Conservation (phyloP, 345 rosid genomes). For the Odontarrhena argentea region DNA sequence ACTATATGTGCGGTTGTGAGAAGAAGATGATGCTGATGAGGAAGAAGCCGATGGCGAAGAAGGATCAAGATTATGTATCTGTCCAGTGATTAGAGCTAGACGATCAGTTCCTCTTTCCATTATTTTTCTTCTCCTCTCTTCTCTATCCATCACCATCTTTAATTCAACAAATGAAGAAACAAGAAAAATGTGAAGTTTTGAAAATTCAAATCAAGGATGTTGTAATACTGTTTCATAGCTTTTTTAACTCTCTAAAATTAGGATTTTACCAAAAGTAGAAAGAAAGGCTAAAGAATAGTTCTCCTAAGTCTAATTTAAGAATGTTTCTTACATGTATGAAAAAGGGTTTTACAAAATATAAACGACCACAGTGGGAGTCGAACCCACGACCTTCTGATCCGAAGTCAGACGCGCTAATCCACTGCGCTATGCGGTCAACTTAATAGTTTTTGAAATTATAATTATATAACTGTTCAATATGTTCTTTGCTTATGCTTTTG, state of each 20-base stretch:
- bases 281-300: constrained; percentile 38
- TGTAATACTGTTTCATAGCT: constrained; percentile 14
- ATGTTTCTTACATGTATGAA: background rate
- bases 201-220: background rate
- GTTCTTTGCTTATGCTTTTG: no score
- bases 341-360: background rate
- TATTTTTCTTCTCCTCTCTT: constrained; percentile 54
- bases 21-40: constrained; percentile 22
- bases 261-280: constrained; percentile 10
- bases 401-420: constrained; percentile 99
- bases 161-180: constrained; percentile 9
- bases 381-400: constrained; percentile 99
- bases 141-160: constrained; percentile 40
- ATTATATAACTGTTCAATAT: no score
- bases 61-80: constrained; percentile 39
- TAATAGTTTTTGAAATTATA: no score
- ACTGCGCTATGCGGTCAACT: constrained; percentile 89
- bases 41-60: constrained; percentile 37
- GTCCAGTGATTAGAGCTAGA: constrained; percentile 58
- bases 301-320: constrained; percentile 24
- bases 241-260: constrained; percentile 7
- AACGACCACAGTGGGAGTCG: constrained; percentile 63
- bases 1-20: constrained; percentile 36
- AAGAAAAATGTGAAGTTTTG: background rate
- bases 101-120: constrained; percentile 60